Evolutionary conservation across 257 asterid species (phyloP).

Genomic region (Verbascum thapsus): DNA sequence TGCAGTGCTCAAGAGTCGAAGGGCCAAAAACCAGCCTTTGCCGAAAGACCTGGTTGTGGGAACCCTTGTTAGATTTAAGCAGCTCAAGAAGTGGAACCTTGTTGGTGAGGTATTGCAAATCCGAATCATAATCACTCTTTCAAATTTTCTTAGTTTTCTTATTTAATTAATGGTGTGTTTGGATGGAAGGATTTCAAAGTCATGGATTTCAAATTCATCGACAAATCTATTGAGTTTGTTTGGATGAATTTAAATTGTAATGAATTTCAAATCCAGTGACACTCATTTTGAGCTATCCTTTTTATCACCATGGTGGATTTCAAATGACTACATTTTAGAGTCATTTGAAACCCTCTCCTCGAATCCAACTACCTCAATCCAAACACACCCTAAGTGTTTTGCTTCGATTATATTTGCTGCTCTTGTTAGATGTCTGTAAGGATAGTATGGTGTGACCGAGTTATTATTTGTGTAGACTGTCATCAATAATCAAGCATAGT

Average conservation of each 20-base stretch:
- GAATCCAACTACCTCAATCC: too few relatives aligned
- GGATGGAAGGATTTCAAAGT: too few relatives aligned
- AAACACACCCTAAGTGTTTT: too few relatives aligned
- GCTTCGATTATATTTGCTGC: not conserved
- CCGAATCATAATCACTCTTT: not conserved
- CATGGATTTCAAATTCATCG: too few relatives aligned
- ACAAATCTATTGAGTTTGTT: too few relatives aligned
- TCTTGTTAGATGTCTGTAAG: not conserved
- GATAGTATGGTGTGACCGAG: not conserved
- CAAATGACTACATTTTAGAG: too few relatives aligned
- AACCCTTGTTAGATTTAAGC: slow-evolving; percentile 87
- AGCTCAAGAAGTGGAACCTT: slow-evolving; percentile 95
- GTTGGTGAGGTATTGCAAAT: slow-evolving; percentile 73
- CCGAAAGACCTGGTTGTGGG: slow-evolving; percentile 87
- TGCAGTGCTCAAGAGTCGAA: slow-evolving; percentile 65
- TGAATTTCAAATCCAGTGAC: too few relatives aligned
- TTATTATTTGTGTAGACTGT: not conserved
- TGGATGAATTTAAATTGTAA: too few relatives aligned
- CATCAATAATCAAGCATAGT: not conserved
- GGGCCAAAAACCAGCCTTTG: slow-evolving; percentile 62
- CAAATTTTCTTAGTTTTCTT: not conserved
- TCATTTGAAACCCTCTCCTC: too few relatives aligned
- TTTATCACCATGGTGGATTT: too few relatives aligned
- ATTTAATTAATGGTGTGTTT: too few relatives aligned
- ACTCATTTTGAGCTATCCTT: too few relatives aligned